A percentile compares a stretch with the other conserved stretches of the same genome.
Evolutionary conservation across 805 yeast genomes (phyloP).

Genomic region (Myxozyma geophila): DNA sequence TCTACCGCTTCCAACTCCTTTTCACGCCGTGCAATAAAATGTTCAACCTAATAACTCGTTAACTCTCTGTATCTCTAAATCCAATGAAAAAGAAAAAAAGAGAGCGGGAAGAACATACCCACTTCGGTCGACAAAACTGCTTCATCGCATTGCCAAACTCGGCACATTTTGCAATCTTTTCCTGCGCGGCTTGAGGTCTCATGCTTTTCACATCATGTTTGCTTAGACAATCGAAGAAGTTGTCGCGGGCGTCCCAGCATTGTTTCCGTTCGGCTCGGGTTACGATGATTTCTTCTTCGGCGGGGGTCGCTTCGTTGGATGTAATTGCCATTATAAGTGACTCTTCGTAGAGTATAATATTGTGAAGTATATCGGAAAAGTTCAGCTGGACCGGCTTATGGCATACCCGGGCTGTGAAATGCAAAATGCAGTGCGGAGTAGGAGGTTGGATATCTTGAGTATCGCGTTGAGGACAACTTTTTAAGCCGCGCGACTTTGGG

Average conservation of each 20-base stretch:
- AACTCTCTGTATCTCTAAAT: neutral
- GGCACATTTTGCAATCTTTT: neutral
- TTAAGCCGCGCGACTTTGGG: neutral
- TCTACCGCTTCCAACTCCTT: slow-evolving; percentile 9
- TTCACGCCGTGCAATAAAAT: slow-evolving; percentile 21
- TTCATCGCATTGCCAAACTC: slow-evolving; percentile 5
- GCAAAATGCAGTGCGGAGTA: neutral
- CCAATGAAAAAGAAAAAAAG: neutral
- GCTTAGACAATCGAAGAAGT: slow-evolving; percentile 75
- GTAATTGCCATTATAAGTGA: neutral
- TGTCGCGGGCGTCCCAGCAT: slow-evolving; percentile 92
- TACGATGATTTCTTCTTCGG: slow-evolving; percentile 1
- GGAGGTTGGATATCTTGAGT: neutral
- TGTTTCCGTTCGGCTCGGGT: slow-evolving; percentile 33
- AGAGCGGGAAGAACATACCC: slow-evolving; percentile 13
- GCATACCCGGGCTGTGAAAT: neutral
- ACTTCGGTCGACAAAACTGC: slow-evolving; percentile 6
- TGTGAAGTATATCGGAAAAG: neutral
- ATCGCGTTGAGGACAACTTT: neutral
- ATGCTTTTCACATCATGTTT: slow-evolving; percentile 55
- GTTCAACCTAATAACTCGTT: slow-evolving; percentile 15
- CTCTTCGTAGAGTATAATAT: neutral
- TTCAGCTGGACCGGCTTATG: too few relatives aligned
- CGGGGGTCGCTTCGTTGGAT: neutral
- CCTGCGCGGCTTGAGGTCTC: neutral